Evolutionary conservation across 768 basidiomycete species (phyloP), one percentile per base, ranked within the genome.

Genomic region (Sporobolomyces roseus): DNA sequence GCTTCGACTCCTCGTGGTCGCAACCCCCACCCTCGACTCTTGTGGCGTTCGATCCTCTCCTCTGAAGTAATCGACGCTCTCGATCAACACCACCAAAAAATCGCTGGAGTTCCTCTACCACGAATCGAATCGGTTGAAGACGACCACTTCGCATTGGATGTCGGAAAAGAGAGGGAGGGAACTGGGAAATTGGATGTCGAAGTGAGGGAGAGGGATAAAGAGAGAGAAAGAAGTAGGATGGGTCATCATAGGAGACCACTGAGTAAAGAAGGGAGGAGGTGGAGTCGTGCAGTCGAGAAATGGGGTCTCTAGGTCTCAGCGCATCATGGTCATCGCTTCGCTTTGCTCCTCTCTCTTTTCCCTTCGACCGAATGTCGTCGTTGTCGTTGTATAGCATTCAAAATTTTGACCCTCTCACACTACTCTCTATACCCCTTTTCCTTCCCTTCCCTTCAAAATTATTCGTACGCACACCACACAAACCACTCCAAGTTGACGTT

Each of bases 231-330:
- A 45, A 55, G 49, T 16, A 27, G 58, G 63, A 55, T 38, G 32
- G 32, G 36, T 21, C 14, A 50, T 27, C 23, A 29, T 25, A 30
- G 58, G 41, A 53, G 41, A 52, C 51, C 43, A 8, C 52, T 59
- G 38, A 61, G 58, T 50, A 41, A 52, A 25, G 65, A 61, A 35
- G 65, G 68, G n/a, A 60, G 58, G 45, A 64, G 52, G 58, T 69
- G 68, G 68, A 63, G 65, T 53, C 65, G 55, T 21, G 58, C 65
- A 12, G 62, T 69, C 16, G 68, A 69, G 45, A 35, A 48, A 23
- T 60, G 63, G 45, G 68, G 68, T 14, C 68, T 69, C 12, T 69
- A 49, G 63, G 7, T 3, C 32, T 2, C 21, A 4, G n/a, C 45
- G 21, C 45, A 13, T 23, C 45, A 14, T 13, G 21, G 54, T 56